These are phyloP conservation scores for Botrytis byssoidea DNA, from an alignment of 2,329 filamentous ascomycete species.

Conservation along the genomic window DNA sequence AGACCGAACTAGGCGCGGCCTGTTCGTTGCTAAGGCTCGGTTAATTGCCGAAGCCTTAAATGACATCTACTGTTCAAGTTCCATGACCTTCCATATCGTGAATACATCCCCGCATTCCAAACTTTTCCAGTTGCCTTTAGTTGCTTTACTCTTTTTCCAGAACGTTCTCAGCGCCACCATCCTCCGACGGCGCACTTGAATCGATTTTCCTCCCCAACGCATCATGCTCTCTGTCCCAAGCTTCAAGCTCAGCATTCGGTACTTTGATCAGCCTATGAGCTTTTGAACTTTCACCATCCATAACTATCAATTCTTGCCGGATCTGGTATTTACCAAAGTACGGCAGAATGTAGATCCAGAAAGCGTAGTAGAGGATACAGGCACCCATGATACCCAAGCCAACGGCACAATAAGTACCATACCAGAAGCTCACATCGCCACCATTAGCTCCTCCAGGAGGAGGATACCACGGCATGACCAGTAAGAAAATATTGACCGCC, in stretches of 20 bases:
- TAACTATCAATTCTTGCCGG: slow-evolving; percentile 52
- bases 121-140: no score
- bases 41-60: neutral
- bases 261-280: slow-evolving; percentile 54
- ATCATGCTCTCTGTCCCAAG: slow-evolving; percentile 61
- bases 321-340: slow-evolving; percentile 53
- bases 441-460: slow-evolving; percentile 57
- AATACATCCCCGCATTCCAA: neutral
- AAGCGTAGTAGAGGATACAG: slow-evolving; percentile 57
- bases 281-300: slow-evolving; percentile 48
- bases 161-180: neutral
- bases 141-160: neutral
- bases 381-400: slow-evolving; percentile 58
- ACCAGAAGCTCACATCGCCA: slow-evolving; percentile 72
- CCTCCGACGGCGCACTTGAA: neutral
- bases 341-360: slow-evolving; percentile 59
- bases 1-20: neutral
- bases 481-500: slow-evolving; percentile 57
- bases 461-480: slow-evolving; percentile 72
- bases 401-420: slow-evolving; percentile 65
- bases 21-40: slow-evolving; percentile 19
- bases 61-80: neutral
- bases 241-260: slow-evolving; percentile 47
- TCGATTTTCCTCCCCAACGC: slow-evolving; percentile 32
- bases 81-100: slow-evolving; percentile 22